Evolutionary conservation across 1,284 basidiomycete genomes (phyloP).

Genomic region (Ganoderma lingzhi): DNA sequence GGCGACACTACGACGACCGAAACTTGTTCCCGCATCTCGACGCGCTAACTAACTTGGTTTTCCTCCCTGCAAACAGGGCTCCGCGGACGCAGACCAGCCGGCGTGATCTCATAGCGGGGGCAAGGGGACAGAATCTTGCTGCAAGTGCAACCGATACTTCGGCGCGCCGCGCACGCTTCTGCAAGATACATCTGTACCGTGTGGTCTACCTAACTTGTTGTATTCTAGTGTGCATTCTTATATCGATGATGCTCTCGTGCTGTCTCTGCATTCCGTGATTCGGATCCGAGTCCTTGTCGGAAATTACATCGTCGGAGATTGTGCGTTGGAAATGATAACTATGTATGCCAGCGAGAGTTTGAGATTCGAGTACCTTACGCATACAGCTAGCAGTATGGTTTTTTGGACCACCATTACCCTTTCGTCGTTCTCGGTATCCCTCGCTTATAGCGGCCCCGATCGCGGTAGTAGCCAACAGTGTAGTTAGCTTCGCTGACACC

Average conservation of each 20-base stretch:
- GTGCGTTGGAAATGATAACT: background rate
- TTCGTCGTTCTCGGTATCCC: too few relatives aligned
- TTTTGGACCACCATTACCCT: background rate
- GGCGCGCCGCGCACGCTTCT: background rate
- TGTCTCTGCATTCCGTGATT: background rate
- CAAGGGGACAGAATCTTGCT: background rate
- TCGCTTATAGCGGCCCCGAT: too few relatives aligned
- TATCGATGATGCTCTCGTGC: constrained; percentile 16
- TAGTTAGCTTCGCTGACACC: too few relatives aligned
- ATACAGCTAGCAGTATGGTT: background rate
- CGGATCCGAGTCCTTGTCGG: background rate
- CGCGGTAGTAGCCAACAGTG: too few relatives aligned
- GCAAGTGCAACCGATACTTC: background rate
- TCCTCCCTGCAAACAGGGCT: constrained; percentile 30
- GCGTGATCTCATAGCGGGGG: constrained; percentile 15
- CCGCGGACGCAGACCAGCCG: constrained; percentile 31
- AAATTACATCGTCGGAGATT: background rate
- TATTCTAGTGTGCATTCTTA: constrained; percentile 26
- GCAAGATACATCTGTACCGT: constrained; percentile 17
- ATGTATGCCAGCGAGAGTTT: background rate
- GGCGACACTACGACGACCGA: background rate
- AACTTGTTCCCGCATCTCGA: background rate
- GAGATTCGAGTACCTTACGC: background rate
- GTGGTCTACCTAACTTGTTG: constrained; percentile 23
- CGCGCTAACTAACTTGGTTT: background rate